Conservation (phyloP, 192 early-diverging fungal genomes). For the Phycomyces nitens region DNA sequence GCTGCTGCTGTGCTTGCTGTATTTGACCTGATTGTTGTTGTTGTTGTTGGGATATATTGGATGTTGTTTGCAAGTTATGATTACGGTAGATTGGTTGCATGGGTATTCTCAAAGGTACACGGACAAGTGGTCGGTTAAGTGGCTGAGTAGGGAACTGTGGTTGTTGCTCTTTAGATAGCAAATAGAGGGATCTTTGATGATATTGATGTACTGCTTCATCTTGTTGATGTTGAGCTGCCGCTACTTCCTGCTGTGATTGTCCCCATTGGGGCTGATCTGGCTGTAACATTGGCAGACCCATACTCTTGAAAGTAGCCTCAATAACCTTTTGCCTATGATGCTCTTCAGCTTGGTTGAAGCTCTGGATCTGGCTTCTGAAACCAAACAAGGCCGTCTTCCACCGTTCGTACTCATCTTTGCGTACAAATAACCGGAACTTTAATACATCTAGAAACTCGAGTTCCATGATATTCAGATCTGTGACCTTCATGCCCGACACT, state of each 20-base stretch:
- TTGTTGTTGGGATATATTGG: background rate
- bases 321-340: slow-evolving; percentile 30
- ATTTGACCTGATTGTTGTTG: background rate
- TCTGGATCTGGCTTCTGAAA: slow-evolving; percentile 34
- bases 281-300: slow-evolving; percentile 27
- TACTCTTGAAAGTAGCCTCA: slow-evolving; percentile 28
- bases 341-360: slow-evolving; percentile 17
- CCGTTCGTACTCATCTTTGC: slow-evolving; percentile 56
- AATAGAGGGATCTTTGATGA: slow-evolving; percentile 19
- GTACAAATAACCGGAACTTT: slow-evolving; percentile 71
- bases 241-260: slow-evolving; percentile 5
- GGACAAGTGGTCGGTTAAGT: slow-evolving; percentile 23
- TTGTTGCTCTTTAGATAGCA: slow-evolving; percentile 33
- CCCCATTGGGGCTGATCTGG: slow-evolving; percentile 14
- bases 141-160: slow-evolving; percentile 31
- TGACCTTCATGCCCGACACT: slow-evolving; percentile 77
- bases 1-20: background rate
- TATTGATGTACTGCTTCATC: slow-evolving; percentile 20
- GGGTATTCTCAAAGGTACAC: slow-evolving; percentile 36
- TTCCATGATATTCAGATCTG: slow-evolving; percentile 80
- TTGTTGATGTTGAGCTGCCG: slow-evolving; percentile 12
- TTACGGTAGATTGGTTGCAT: slow-evolving; percentile 26
- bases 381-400: slow-evolving; percentile 57
- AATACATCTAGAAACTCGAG: slow-evolving; percentile 77
- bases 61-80: slow-evolving; percentile 1